Evolutionary conservation across 495 filamentous ascomycete species (phyloP).

Genomic region (Pyrenula aspistea): DNA sequence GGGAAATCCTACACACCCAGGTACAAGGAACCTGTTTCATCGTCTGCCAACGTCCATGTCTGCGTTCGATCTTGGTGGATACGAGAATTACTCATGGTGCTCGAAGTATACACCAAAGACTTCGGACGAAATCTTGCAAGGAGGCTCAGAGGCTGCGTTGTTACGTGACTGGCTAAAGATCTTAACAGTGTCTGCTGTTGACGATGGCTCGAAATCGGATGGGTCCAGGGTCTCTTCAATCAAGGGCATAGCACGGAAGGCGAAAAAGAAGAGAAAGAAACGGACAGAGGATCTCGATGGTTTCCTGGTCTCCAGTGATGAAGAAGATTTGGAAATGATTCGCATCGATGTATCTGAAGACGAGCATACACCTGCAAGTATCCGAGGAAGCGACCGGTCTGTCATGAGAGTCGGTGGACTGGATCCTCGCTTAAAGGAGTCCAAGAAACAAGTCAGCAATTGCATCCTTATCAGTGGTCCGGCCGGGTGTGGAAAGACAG

Average conservation of each 20-base stretch:
- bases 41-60: conserved; percentile 49
- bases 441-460: conserved; percentile 21
- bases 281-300: conserved; percentile 61
- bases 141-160: conserved; percentile 54
- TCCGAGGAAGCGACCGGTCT: conserved; percentile 41
- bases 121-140: conserved; percentile 65
- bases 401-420: conserved; percentile 48
- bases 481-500: conserved; percentile 84
- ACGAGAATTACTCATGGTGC: conserved; percentile 62
- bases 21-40: conserved; percentile 46
- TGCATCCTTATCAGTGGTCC: conserved; percentile 82
- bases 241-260: conserved; percentile 7
- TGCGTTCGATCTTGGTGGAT: conserved; percentile 69
- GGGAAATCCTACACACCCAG: conserved; percentile 31
- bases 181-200: conserved; percentile 62
- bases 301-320: conserved; percentile 78
- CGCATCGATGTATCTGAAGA: conserved; percentile 57
- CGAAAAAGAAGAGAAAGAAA: conserved; percentile 55
- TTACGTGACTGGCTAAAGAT: conserved; percentile 76
- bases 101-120: conserved; percentile 75
- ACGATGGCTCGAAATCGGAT: conserved; percentile 41
- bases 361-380: conserved; percentile 26
- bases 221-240: conserved; percentile 22
- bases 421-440: neutral
- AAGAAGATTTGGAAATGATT: conserved; percentile 64